phyloP scores from a whole-genome alignment of 768 basidiomycete species.

The Tephrocybe sp. region DNA sequence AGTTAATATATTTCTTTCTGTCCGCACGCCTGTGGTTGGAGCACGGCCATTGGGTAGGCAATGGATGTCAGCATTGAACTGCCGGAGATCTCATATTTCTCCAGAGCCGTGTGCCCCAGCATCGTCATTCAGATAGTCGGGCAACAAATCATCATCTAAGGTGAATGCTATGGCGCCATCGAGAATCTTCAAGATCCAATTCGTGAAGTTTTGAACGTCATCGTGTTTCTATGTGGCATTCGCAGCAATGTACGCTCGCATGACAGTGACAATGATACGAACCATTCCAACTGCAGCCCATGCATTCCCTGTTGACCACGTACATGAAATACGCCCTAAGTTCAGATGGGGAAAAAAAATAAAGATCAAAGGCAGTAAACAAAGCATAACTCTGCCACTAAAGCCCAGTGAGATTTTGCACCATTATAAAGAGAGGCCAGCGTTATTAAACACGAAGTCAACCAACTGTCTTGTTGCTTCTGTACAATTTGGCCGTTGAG shows the following conservation, averaged over 20 bases:
- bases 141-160: constrained; percentile 33
- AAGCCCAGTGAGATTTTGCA: constrained; percentile 44
- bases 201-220: constrained; percentile 22
- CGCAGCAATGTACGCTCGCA: constrained; percentile 35
- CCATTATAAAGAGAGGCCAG: constrained; percentile 41
- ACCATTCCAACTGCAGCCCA: constrained; percentile 75
- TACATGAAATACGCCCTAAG: constrained; percentile 49
- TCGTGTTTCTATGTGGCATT: constrained; percentile 18
- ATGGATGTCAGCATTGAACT: constrained; percentile 38
- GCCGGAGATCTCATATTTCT: constrained; percentile 47
- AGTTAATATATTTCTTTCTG: constrained; percentile 29
- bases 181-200: constrained; percentile 44
- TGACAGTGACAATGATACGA: constrained; percentile 50
- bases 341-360: neutral
- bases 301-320: constrained; percentile 60
- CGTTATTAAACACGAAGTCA: constrained; percentile 30
- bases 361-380: constrained; percentile 1
- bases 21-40: constrained; percentile 30
- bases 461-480: constrained; percentile 31
- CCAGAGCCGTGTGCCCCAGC: constrained; percentile 35
- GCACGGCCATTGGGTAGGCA: constrained; percentile 40
- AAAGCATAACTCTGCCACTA: constrained; percentile 42
- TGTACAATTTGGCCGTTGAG: constrained; percentile 28
- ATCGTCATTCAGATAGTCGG: constrained; percentile 40
- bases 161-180: constrained; percentile 37